These are phyloP conservation scores for Pichia sp. DNA, from an alignment of 1,139 yeast species.

Conservation along the genomic window DNA sequence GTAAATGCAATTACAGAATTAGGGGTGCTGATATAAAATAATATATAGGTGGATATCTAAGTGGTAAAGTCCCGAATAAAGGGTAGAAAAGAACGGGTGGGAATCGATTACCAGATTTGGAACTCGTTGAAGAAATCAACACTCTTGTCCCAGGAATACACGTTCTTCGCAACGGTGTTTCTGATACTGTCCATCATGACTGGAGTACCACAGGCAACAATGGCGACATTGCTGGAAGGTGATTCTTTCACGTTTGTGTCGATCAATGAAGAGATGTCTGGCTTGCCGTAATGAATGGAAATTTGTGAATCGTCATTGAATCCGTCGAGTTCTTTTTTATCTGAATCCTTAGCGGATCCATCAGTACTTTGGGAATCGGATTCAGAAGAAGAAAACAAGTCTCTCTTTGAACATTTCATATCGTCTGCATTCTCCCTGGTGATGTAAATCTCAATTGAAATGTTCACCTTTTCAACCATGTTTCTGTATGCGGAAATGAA, in stretches of 20 bases:
- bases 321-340: background rate
- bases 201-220: conserved; percentile 47
- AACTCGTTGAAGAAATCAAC: conserved; percentile 27
- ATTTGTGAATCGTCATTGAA: too few species aligned
- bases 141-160: conserved; percentile 16
- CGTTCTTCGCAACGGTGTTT: conserved; percentile 14
- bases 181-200: conserved; percentile 40
- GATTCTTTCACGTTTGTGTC: conserved; percentile 35
- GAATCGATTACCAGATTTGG: conserved; percentile 24
- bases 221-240: conserved; percentile 36
- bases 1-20: too few species aligned
- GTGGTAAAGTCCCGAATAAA: too few species aligned
- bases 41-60: too few species aligned
- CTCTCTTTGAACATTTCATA: background rate
- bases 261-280: conserved; percentile 38
- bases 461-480: conserved; percentile 4
- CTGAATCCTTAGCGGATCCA: background rate
- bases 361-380: conserved; percentile 4
- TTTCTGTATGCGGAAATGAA: conserved; percentile 10
- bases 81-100: too few species aligned
- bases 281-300: conserved; percentile 37
- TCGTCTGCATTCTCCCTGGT: conserved; percentile 15
- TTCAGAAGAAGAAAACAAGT: background rate
- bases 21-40: too few species aligned
- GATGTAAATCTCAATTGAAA: conserved; percentile 18